These are phyloP conservation scores for Sporobolomyces pararoseus DNA, from an alignment of 768 basidiomycete species.

Conservation along the genomic window DNA sequence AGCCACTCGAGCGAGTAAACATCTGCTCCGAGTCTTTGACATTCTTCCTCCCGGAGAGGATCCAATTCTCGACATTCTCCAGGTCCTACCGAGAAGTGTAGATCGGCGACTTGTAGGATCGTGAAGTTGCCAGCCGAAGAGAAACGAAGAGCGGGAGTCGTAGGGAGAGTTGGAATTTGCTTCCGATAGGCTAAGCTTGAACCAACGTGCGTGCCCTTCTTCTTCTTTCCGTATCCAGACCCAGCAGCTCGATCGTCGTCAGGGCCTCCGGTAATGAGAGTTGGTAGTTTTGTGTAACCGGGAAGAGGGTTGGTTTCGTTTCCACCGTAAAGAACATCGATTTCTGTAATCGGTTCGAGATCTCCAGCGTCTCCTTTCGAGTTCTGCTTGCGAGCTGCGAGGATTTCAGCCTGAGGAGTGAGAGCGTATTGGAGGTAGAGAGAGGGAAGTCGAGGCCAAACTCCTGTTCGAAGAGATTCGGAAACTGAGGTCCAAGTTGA, in stretches of 20 bases:
- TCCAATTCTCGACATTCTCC: slow-evolving; percentile 60
- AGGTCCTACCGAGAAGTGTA: slow-evolving; percentile 80
- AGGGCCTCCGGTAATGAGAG: slow-evolving; percentile 26
- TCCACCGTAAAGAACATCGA: slow-evolving; percentile 79
- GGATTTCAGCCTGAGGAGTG: slow-evolving; percentile 60
- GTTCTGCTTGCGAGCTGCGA: slow-evolving; percentile 53
- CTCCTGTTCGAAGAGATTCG: slow-evolving; percentile 74
- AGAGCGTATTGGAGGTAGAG: slow-evolving; percentile 51
- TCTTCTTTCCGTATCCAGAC: slow-evolving; percentile 51
- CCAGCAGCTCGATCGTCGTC: slow-evolving; percentile 23
- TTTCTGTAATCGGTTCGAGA: slow-evolving; percentile 71
- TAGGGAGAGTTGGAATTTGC: slow-evolving; percentile 53
- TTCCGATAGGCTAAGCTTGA: slow-evolving; percentile 61
- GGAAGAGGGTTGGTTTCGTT: slow-evolving; percentile 72
- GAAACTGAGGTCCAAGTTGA: slow-evolving; percentile 57
- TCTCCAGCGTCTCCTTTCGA: slow-evolving; percentile 47
- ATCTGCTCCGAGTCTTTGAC: slow-evolving; percentile 57
- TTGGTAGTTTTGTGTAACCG: slow-evolving; percentile 62
- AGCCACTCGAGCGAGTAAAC: slow-evolving; percentile 73
- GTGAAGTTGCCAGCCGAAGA: slow-evolving; percentile 77
- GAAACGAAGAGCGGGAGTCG: slow-evolving; percentile 69
- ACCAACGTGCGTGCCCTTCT: slow-evolving; percentile 58
- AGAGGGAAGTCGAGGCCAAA: slow-evolving; percentile 48
- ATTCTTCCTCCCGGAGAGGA: slow-evolving; percentile 6
- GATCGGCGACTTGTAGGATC: slow-evolving; percentile 83